phyloP scores from a whole-genome alignment of 371 early-diverging fungal genomes.

The Chytridium lagenaria region DNA sequence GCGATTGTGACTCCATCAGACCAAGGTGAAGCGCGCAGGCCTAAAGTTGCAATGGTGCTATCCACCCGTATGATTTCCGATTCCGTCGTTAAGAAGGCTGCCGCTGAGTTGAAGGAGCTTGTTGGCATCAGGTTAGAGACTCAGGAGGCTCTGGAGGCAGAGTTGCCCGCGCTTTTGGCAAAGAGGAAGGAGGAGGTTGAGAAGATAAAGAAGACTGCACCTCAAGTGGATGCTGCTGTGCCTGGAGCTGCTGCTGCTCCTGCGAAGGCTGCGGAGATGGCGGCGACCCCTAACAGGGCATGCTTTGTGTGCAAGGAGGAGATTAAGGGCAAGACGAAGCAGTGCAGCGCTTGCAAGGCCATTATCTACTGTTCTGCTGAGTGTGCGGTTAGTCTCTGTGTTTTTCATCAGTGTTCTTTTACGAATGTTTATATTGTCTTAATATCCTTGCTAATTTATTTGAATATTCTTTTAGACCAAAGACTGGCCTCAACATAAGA shows the following conservation, averaged over 20 bases:
- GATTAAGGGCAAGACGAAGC: constrained; percentile 51
- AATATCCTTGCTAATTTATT: not conserved
- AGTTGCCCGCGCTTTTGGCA: constrained; percentile 31
- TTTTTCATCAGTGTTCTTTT: not conserved
- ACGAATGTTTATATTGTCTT: not conserved
- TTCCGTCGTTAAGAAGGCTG: constrained; percentile 25
- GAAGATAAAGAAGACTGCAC: not conserved
- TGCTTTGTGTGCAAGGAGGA: constrained; percentile 56
- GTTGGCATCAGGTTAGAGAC: constrained; percentile 34
- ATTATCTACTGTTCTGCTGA: constrained; percentile 55
- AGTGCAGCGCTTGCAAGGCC: constrained; percentile 58
- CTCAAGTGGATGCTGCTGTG: not conserved
- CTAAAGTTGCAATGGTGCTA: constrained; percentile 38
- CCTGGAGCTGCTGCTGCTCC: not conserved
- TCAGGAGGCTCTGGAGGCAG: constrained; percentile 37
- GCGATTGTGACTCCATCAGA: constrained; percentile 45
- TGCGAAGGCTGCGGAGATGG: constrained; percentile 33
- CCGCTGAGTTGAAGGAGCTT: constrained; percentile 16
- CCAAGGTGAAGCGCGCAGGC: constrained; percentile 29
- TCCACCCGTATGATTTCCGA: constrained; percentile 40
- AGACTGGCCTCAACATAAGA: constrained; percentile 58
- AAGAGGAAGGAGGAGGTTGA: constrained; percentile 31
- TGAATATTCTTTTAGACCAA: constrained; percentile 43
- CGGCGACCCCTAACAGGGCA: constrained; percentile 42
- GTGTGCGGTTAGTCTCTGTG: constrained; percentile 48